phyloP scores from a whole-genome alignment of 768 basidiomycete genomes.

The Kwoniella shandongensis region DNA sequence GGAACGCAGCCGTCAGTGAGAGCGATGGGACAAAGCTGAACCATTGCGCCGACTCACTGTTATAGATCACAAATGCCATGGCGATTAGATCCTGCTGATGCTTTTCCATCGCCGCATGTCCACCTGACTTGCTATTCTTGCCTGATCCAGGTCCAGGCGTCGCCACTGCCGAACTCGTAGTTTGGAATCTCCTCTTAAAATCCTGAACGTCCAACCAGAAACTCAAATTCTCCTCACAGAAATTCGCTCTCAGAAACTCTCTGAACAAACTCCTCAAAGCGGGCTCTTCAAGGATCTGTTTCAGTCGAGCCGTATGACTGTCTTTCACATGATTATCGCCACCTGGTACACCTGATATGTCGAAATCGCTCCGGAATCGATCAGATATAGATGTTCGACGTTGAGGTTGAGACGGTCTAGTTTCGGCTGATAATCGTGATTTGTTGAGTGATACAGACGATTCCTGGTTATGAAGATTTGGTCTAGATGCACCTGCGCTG shows the following conservation, averaged over 20 bases:
- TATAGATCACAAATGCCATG: slow-evolving; percentile 75
- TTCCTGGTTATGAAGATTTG: slow-evolving; percentile 55
- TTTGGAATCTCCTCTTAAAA: slow-evolving; percentile 93
- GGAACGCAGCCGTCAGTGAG: slow-evolving; percentile 50
- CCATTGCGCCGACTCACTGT: slow-evolving; percentile 43
- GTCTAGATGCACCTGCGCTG: slow-evolving; percentile 14
- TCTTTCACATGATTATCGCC: slow-evolving; percentile 61
- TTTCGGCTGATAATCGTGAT: slow-evolving; percentile 16
- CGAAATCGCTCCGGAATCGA: slow-evolving; percentile 25
- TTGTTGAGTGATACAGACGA: slow-evolving; percentile 63
- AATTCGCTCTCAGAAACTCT: slow-evolving; percentile 88
- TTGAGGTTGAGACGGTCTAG: slow-evolving; percentile 6
- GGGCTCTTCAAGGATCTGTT: slow-evolving; percentile 90
- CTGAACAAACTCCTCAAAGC: slow-evolving; percentile 85
- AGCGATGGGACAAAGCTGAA: slow-evolving; percentile 44
- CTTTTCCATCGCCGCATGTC: slow-evolving; percentile 77
- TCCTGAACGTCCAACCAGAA: slow-evolving; percentile 98
- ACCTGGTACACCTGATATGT: slow-evolving; percentile 24
- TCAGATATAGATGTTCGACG: slow-evolving; percentile 22
- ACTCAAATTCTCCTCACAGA: slow-evolving; percentile 95
- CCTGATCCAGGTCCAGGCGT: slow-evolving; percentile 28
- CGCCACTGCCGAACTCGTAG: slow-evolving; percentile 81
- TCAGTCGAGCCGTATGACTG: slow-evolving; percentile 86
- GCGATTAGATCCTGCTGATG: slow-evolving; percentile 94
- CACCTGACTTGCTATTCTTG: slow-evolving; percentile 54